These are phyloP conservation scores for Cercophora samala DNA, from an alignment of 495 filamentous ascomycete genomes.

Conservation along the genomic window DNA sequence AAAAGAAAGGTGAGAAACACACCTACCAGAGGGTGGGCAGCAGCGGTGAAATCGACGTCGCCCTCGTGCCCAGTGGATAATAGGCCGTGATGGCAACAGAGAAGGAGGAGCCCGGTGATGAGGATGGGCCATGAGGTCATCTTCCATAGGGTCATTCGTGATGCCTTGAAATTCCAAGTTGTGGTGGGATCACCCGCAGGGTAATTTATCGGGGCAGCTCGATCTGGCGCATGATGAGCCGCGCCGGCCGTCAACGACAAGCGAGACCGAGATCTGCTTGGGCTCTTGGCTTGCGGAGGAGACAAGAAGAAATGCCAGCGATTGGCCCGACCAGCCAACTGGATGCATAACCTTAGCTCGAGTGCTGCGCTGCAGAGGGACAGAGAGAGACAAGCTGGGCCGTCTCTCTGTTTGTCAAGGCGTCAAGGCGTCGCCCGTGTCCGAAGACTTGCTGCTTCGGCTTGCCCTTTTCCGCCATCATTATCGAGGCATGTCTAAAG, in stretches of 20 bases:
- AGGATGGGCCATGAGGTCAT: neutral
- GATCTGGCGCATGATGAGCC: conserved; percentile 9
- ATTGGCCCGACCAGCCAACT: neutral
- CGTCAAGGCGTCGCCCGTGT: neutral
- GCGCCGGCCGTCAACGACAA: conserved; percentile 4
- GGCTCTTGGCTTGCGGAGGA: conserved; percentile 5
- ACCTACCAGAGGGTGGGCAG: neutral
- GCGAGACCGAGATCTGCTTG: conserved; percentile 11
- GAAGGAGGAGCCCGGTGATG: conserved; percentile 10
- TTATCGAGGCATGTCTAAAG: neutral
- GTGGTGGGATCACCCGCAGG: conserved; percentile 6
- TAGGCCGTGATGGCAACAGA: too few relatives aligned
- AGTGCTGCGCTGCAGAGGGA: neutral
- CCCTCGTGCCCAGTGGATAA: neutral
- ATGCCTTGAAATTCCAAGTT: neutral
- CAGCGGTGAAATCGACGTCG: neutral
- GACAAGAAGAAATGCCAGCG: neutral
- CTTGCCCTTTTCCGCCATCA: neutral
- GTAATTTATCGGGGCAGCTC: neutral
- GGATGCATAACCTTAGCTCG: neutral
- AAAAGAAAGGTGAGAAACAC: neutral
- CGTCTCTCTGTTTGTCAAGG: neutral
- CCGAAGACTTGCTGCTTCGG: neutral
- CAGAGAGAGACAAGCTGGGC: neutral
- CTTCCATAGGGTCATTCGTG: neutral